Percentiles rank a stretch among this genome's conserved stretches.
Evolutionary conservation across 225 moss, liverwort and hornwort species (phyloP).

Genomic region (Bryoerythrophyllum caledonicum): DNA sequence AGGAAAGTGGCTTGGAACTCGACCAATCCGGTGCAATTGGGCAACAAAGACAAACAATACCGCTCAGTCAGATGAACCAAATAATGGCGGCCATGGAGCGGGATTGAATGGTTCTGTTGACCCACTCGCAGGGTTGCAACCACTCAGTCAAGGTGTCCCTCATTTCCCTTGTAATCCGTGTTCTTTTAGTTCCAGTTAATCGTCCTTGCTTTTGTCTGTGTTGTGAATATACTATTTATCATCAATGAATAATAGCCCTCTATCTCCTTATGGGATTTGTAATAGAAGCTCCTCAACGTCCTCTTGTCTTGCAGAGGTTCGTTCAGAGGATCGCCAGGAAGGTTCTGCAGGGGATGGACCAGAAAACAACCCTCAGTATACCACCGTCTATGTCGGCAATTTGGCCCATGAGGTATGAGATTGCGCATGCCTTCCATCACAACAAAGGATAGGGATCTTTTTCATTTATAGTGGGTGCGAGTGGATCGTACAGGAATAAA

Average conservation of each 20-base stretch:
- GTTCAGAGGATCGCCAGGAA: conserved; percentile 80
- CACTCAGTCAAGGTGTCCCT: conserved; percentile 55
- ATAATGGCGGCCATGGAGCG: conserved; percentile 52
- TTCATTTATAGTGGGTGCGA: neutral
- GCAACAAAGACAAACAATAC: conserved; percentile 93
- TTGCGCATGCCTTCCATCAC: neutral
- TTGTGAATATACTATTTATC: too few relatives aligned
- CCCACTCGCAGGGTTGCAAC: conserved; percentile 62
- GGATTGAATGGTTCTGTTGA: conserved; percentile 63
- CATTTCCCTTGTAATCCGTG: neutral
- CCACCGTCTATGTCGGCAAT: conserved; percentile 97
- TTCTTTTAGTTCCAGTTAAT: neutral
- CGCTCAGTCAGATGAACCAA: conserved; percentile 63
- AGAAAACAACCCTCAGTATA: conserved; percentile 93
- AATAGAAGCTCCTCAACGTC: conserved; percentile 1
- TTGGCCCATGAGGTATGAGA: conserved; percentile 91
- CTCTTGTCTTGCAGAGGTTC: conserved; percentile 53
- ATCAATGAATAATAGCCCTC: neutral
- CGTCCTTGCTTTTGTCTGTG: neutral
- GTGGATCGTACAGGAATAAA: neutral
- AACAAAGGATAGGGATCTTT: neutral
- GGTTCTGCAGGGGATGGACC: conserved; percentile 81
- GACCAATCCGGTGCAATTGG: conserved; percentile 99
- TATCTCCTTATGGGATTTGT: conserved; percentile 4
- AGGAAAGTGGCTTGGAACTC: conserved; percentile 99